Conservation (phyloP, 768 basidiomycete species). For the Tremella yokohamensis region DNA sequence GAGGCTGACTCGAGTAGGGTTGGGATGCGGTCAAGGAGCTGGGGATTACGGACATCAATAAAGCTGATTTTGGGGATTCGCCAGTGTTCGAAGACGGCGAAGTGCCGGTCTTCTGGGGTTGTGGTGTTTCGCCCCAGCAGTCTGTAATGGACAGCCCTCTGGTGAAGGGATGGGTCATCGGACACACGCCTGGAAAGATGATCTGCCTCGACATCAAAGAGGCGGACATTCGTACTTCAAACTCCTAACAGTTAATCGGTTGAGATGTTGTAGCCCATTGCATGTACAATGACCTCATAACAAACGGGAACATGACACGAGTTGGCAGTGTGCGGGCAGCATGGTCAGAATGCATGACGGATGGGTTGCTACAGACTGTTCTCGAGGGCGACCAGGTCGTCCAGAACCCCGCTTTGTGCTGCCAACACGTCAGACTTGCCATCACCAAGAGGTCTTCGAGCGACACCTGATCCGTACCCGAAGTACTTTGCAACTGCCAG, state of each 20-base stretch:
- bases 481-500: constrained; percentile 27
- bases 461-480: constrained; percentile 26
- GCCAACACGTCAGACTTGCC: too few relatives aligned
- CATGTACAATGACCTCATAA: too few relatives aligned
- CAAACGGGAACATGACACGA: too few relatives aligned
- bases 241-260: too few relatives aligned
- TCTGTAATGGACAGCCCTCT: constrained; percentile 23
- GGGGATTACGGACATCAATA: constrained; percentile 26
- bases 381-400: too few relatives aligned
- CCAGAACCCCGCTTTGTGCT: too few relatives aligned
- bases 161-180: constrained; percentile 22
- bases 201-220: constrained; percentile 29
- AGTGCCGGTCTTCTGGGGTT: constrained; percentile 43
- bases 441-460: constrained; percentile 15
- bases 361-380: too few relatives aligned
- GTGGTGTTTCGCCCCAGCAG: constrained; percentile 41
- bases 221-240: constrained; percentile 17
- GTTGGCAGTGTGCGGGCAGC: too few relatives aligned
- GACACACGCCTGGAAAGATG: constrained; percentile 40
- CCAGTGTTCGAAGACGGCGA: constrained; percentile 33
- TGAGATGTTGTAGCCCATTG: too few relatives aligned
- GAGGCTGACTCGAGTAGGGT: constrained; percentile 9
- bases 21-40: constrained; percentile 23
- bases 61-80: constrained; percentile 37
- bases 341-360: too few relatives aligned